Conservation (phyloP, 805 yeast genomes). For the Starmera caribaea region DNA sequence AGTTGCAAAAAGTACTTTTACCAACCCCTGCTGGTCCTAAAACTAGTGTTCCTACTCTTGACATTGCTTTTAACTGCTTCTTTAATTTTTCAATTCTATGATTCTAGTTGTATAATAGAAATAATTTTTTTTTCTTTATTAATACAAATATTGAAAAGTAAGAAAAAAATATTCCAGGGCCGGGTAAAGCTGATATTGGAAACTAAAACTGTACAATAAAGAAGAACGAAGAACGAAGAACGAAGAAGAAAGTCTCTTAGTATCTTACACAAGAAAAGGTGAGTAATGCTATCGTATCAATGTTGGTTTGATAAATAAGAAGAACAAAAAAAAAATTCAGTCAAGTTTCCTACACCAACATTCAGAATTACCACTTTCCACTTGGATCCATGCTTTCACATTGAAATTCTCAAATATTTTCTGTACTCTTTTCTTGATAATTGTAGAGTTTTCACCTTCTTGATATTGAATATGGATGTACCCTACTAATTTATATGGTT, state of each 20-base stretch:
- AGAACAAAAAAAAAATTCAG: too few species aligned
- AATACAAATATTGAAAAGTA: too few species aligned
- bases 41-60: conserved; percentile 88
- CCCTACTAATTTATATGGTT: conserved; percentile 41
- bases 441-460: conserved; percentile 54
- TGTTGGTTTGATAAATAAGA: not conserved
- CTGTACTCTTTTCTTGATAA: conserved; percentile 51
- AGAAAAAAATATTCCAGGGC: too few species aligned
- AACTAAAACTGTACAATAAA: too few species aligned
- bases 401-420: conserved; percentile 38
- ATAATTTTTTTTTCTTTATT: conserved; percentile 1
- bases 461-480: conserved; percentile 71
- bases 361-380: conserved; percentile 50
- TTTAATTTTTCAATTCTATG: too few species aligned
- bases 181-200: too few species aligned
- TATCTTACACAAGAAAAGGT: too few species aligned
- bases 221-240: too few species aligned
- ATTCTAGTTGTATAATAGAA: too few species aligned
- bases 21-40: conserved; percentile 99
- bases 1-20: conserved; percentile 84
- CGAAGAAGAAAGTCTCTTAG: not conserved
- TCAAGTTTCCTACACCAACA: conserved; percentile 54
- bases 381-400: conserved; percentile 53
- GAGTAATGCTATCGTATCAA: too few species aligned
- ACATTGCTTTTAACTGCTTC: too few species aligned